Percentiles rank a stretch among this genome's conserved stretches.
These are phyloP conservation scores for Scheffersomyces illinoinensis DNA, from an alignment of 1,139 yeast species.

Conservation along the genomic window DNA sequence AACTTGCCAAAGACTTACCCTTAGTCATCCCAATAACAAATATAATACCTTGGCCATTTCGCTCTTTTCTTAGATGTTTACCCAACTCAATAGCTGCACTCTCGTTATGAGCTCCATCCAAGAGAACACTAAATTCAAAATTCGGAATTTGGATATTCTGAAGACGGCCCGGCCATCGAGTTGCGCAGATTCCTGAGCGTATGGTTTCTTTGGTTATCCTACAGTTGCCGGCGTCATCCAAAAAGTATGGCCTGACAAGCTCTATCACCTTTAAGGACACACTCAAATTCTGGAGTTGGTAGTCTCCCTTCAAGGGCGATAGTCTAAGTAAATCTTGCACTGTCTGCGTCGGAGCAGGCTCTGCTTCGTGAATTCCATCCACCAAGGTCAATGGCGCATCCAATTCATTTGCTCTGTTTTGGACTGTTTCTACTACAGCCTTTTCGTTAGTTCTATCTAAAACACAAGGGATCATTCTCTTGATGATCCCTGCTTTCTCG, in stretches of 20 bases:
- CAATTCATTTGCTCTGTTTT: constrained; percentile 16
- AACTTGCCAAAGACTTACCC: constrained; percentile 61
- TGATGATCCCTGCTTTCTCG: constrained; percentile 86
- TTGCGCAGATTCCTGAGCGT: constrained; percentile 49
- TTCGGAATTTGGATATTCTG: constrained; percentile 40
- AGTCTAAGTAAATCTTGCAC: constrained; percentile 16
- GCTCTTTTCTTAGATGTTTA: constrained; percentile 22
- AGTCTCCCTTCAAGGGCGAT: constrained; percentile 68
- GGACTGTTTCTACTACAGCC: constrained; percentile 49
- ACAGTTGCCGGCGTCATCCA: constrained; percentile 4
- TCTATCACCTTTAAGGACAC: constrained; percentile 66
- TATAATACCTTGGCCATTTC: constrained; percentile 38
- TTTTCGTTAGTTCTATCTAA: constrained; percentile 67
- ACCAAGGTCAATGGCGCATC: constrained; percentile 21
- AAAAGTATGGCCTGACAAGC: constrained; percentile 17
- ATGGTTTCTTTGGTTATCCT: constrained; percentile 36
- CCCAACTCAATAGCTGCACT: constrained; percentile 76
- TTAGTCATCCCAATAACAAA: constrained; percentile 74
- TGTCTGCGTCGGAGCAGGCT: background rate
- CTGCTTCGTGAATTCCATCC: constrained; percentile 3
- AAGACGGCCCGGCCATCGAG: constrained; percentile 65
- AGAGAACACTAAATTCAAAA: constrained; percentile 37
- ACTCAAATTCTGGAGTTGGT: constrained; percentile 70
- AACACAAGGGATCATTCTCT: constrained; percentile 59
- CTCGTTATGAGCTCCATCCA: constrained; percentile 94